Conservation (phyloP, 140 eudicot species). For the Cichorium intybus region DNA sequence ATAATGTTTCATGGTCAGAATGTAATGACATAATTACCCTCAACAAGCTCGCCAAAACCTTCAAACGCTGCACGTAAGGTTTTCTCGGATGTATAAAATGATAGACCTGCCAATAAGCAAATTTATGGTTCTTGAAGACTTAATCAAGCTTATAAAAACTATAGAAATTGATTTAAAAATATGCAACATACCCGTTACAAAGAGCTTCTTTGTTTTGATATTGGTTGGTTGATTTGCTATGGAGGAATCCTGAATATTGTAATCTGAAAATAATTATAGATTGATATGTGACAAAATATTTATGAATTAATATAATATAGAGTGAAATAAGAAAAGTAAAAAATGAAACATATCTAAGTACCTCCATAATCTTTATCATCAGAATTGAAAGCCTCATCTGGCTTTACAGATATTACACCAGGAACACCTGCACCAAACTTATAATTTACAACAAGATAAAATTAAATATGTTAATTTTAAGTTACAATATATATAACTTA, state of each 20-base stretch:
- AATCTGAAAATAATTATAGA: conserved; percentile 31
- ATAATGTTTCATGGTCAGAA: background rate
- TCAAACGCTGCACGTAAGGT: conserved; percentile 95
- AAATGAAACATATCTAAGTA: conserved; percentile 4
- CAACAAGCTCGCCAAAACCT: conserved; percentile 89
- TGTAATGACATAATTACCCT: conserved; percentile 45
- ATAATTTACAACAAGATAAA: conserved; percentile 4
- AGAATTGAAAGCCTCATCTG: conserved; percentile 53
- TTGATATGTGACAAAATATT: background rate
- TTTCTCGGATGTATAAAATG: conserved; percentile 96
- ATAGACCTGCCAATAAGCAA: conserved; percentile 69
- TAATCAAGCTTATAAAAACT: too few relatives aligned
- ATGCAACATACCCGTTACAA: conserved; percentile 68
- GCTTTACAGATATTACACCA: conserved; percentile 69
- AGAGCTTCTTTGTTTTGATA: conserved; percentile 83
- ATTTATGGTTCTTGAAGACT: too few relatives aligned
- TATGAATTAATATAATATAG: background rate
- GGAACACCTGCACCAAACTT: conserved; percentile 56
- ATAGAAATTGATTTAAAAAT: background rate
- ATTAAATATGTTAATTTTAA: background rate
- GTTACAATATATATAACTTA: conserved; percentile 20
- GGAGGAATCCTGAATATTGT: conserved; percentile 28
- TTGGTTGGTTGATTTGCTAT: conserved; percentile 33
- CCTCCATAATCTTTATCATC: conserved; percentile 74
- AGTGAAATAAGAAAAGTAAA: background rate